Evolutionary conservation across 768 basidiomycete species (phyloP), one percentile per base, ranked within the genome.

Genomic region (Lentinula raphanica): DNA sequence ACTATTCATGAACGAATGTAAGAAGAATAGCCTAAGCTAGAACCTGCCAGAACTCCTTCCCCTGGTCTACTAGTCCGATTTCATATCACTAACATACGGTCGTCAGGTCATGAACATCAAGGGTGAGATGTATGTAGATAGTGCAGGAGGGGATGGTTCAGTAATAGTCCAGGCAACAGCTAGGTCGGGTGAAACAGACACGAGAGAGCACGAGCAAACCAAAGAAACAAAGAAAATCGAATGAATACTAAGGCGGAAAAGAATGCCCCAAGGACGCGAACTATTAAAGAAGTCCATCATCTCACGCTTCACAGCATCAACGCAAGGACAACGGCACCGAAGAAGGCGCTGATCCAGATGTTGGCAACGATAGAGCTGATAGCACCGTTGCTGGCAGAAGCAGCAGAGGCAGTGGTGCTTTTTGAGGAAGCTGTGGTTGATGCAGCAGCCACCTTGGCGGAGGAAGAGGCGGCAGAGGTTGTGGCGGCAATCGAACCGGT

Each of bases 401-500:
- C 46, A 21, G 45, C 44, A 49, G 44, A 35, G 11, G 25, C 44
- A 19, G 44, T 57, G 25, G 56, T 45, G 36, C 45, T 35, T 15
- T 42, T 38, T 19, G 56, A 23, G 9, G 45, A 23, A 27, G 45
- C 6, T 8, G 56, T 38, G 4, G 31, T 46, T 5, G 45, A 46
- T 29, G 42, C 56, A 12, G 44, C 35, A 17, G 56, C 29, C 4
- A 28, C 32, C 5, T 69, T 54, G 36, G 68, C 21, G 21, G 66
- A 51, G 49, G 65, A 35, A 11, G 68, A 44, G 19, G 62, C 12
- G 25, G 70, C 49, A 12, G 68, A 19, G 3, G 72, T 17, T 29
- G 71, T 17, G 15, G 71, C 4, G 2, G 69, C 35, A 0, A 72
- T 15, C 17, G 70, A 42, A 5, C 69, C 62, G 21, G 73, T 50